These are phyloP conservation scores for Backusella tuberculispora DNA, from an alignment of 192 early-diverging fungal species.

Conservation along the genomic window DNA sequence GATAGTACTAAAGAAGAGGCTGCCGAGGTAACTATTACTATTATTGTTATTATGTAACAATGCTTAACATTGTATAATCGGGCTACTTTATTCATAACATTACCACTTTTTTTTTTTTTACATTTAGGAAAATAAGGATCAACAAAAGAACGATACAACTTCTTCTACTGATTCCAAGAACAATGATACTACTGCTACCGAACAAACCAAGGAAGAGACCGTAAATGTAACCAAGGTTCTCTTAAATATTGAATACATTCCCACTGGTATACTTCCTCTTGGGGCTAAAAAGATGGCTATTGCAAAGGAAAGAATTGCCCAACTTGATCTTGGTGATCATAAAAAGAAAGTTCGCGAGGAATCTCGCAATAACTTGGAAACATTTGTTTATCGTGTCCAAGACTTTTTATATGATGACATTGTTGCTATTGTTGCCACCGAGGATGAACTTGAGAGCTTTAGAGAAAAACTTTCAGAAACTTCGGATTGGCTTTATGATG, in stretches of 20 bases:
- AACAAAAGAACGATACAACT: constrained; percentile 36
- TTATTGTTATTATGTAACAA: too few relatives aligned
- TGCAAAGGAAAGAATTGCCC: constrained; percentile 39
- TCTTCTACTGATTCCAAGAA: constrained; percentile 41
- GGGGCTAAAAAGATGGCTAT: constrained; percentile 30
- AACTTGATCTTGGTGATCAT: constrained; percentile 76
- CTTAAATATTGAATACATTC: constrained; percentile 33
- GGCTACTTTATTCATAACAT: constrained; percentile 8
- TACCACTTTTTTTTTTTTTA: neutral
- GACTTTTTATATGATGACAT: constrained; percentile 84
- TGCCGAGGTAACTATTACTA: constrained; percentile 4
- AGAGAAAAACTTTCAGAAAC: constrained; percentile 55
- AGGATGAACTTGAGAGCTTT: constrained; percentile 71
- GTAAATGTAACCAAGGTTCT: constrained; percentile 23
- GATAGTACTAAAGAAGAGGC: constrained; percentile 40
- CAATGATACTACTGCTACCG: constrained; percentile 33
- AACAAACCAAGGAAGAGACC: constrained; percentile 20
- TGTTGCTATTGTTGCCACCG: constrained; percentile 66
- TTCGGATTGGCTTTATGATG: constrained; percentile 88
- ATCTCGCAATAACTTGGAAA: constrained; percentile 87
- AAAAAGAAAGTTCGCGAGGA: constrained; percentile 74
- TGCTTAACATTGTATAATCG: too few relatives aligned
- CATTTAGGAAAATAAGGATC: neutral
- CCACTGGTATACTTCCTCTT: constrained; percentile 30
- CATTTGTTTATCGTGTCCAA: constrained; percentile 85